phyloP scores from a whole-genome alignment of 352 stramenopile species.

The Poterioochromonas sp. region DNA sequence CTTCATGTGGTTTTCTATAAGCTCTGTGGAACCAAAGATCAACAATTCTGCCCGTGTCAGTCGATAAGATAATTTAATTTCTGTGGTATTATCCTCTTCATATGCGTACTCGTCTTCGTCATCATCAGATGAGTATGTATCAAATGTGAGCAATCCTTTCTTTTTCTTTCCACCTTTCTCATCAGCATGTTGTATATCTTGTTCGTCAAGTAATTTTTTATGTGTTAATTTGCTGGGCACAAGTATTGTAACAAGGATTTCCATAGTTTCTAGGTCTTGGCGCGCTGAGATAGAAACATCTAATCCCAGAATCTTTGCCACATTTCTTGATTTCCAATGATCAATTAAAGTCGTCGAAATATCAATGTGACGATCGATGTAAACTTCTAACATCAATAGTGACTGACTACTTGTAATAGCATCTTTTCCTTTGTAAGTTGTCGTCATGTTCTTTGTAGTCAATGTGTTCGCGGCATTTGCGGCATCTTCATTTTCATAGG shows the following conservation, averaged over 20 bases:
- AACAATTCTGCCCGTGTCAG: slow-evolving; percentile 10
- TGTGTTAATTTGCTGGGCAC: not conserved
- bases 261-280: slow-evolving; percentile 28
- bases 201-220: not conserved
- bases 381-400: slow-evolving; percentile 24
- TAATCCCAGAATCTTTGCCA: not conserved
- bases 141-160: not conserved
- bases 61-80: not conserved
- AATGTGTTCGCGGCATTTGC: not conserved
- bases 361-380: slow-evolving; percentile 13
- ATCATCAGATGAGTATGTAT: slow-evolving; percentile 1
- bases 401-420: no score
- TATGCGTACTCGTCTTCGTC: slow-evolving; percentile 10
- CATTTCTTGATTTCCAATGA: slow-evolving; percentile 6
- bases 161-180: not conserved
- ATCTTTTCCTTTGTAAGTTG: not conserved
- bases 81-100: not conserved
- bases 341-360: not conserved
- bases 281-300: not conserved
- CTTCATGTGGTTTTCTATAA: slow-evolving; percentile 7
- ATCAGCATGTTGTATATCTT: not conserved
- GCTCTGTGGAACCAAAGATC: not conserved
- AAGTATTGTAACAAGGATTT: not conserved
- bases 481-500: not conserved
- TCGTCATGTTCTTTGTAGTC: not conserved